Evolutionary conservation across 2,329 filamentous ascomycete species (phyloP).

Genomic region (Fusarium penzigii): DNA sequence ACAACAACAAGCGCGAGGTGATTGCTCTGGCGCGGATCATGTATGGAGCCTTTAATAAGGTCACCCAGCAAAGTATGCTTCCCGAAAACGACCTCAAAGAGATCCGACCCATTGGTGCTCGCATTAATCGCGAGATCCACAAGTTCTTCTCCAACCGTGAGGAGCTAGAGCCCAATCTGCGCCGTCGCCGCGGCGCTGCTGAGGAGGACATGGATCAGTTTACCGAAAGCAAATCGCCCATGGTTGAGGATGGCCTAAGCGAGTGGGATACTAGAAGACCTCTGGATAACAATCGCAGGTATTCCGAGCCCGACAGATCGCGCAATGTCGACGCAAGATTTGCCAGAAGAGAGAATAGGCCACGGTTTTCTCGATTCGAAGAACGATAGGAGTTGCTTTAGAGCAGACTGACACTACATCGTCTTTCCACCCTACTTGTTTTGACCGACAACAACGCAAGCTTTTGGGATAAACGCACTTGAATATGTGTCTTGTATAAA

Average conservation of each 20-base stretch:
- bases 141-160: conserved; percentile 38
- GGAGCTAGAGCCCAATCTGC: conserved; percentile 35
- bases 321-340: background rate
- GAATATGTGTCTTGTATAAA: no score
- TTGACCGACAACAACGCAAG: background rate
- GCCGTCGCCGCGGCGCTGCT: conserved; percentile 15
- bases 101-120: conserved; percentile 35
- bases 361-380: no score
- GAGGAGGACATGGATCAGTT: conserved; percentile 22
- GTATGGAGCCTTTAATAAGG: conserved; percentile 47
- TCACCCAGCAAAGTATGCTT: conserved; percentile 43
- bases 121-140: conserved; percentile 41
- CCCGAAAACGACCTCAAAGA: conserved; percentile 34
- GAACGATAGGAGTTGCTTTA: no score
- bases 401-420: no score
- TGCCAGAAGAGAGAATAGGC: background rate
- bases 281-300: no score
- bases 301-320: no score
- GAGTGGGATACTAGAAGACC: conserved; percentile 33
- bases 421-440: background rate
- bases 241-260: conserved; percentile 24
- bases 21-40: conserved; percentile 48
- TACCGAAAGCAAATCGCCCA: conserved; percentile 9
- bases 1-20: conserved; percentile 43
- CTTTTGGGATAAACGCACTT: no score